Conservation (phyloP, 306 rosid genomes). For the Pyrus bretschneideri region DNA sequence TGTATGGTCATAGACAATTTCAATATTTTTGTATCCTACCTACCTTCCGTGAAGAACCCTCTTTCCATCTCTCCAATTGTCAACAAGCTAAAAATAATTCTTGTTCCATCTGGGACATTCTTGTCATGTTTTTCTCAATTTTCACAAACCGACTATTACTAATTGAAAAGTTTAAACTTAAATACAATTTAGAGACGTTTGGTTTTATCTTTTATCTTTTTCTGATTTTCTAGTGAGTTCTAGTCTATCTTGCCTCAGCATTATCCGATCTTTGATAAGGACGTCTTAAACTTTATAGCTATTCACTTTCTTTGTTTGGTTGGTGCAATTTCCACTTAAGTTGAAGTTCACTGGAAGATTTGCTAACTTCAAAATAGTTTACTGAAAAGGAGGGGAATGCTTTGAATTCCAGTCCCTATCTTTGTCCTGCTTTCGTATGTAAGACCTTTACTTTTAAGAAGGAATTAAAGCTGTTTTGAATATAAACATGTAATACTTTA, state of each 20-base stretch:
- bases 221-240: neutral
- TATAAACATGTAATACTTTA: neutral
- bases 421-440: neutral
- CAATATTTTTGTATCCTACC: neutral
- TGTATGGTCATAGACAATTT: neutral
- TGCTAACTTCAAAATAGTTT: neutral
- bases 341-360: neutral
- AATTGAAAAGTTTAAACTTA: neutral
- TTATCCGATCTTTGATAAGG: neutral
- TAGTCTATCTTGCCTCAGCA: neutral
- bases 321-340: neutral
- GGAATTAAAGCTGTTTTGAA: neutral
- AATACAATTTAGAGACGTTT: neutral
- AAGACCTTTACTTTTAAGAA: neutral
- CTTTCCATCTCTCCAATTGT: neutral
- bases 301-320: neutral
- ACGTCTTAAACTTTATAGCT: neutral
- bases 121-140: neutral
- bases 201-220: neutral
- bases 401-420: neutral
- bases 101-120: slow-evolving; percentile 3
- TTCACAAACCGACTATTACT: neutral
- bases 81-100: neutral
- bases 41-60: slow-evolving; percentile 15
- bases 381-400: neutral